phyloP scores from a whole-genome alignment of 2,329 filamentous ascomycete species.

The Aspergillus quadrilineatus region DNA sequence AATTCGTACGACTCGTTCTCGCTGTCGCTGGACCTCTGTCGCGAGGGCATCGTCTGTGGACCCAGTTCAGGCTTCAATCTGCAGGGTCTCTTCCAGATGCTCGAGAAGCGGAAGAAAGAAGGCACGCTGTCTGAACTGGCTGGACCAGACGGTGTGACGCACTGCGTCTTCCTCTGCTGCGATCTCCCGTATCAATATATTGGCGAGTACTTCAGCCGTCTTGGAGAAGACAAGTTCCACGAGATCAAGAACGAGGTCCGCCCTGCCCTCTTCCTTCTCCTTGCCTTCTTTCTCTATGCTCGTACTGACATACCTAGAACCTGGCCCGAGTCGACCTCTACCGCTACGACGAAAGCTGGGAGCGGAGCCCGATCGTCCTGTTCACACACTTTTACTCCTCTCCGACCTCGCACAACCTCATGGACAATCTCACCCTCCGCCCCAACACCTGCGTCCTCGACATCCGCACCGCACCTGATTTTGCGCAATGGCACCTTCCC shows the following conservation, averaged over 20 bases:
- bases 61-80: constrained; percentile 63
- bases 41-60: constrained; percentile 59
- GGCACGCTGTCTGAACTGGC: constrained; percentile 48
- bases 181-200: constrained; percentile 65
- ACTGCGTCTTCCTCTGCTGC: constrained; percentile 62
- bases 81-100: constrained; percentile 51
- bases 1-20: constrained; percentile 55
- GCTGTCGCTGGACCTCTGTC: constrained; percentile 54
- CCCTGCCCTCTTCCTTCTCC: neutral
- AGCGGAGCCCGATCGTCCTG: constrained; percentile 44
- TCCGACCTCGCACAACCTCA: constrained; percentile 21
- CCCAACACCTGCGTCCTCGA: constrained; percentile 45
- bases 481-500: constrained; percentile 44
- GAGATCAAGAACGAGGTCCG: constrained; percentile 49
- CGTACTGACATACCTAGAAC: constrained; percentile 31
- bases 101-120: constrained; percentile 50
- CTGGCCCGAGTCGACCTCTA: constrained; percentile 53
- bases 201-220: constrained; percentile 59
- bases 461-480: constrained; percentile 46
- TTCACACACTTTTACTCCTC: constrained; percentile 41
- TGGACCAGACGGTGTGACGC: constrained; percentile 47
- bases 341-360: constrained; percentile 58
- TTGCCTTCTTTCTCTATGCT: neutral
- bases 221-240: constrained; percentile 51
- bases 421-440: constrained; percentile 26